A percentile compares a stretch with the other conserved stretches of the same genome.
Evolutionary conservation across 257 asterid genomes (phyloP).

Genomic region (Ballota nigra): DNA sequence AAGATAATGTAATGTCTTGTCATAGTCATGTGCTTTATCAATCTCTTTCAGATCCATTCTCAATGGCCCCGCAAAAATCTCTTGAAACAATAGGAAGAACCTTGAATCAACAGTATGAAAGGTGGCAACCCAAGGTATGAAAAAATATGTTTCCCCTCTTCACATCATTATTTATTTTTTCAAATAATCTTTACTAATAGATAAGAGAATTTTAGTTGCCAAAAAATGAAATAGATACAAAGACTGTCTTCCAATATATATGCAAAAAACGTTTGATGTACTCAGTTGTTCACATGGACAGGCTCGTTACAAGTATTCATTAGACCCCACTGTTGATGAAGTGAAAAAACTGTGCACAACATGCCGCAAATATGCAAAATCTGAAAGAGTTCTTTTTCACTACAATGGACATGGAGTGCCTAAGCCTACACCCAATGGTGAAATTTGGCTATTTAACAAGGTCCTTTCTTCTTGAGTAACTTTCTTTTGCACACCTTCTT

Average conservation of each 20-base stretch:
- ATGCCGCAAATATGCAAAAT: slow-evolving; percentile 91
- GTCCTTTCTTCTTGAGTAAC: slow-evolving; percentile 31
- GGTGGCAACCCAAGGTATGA: slow-evolving; percentile 86
- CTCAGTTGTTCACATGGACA: slow-evolving; percentile 30
- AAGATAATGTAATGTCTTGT: background rate
- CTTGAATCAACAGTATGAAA: slow-evolving; percentile 54
- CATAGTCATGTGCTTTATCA: slow-evolving; percentile 25
- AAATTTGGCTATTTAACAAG: slow-evolving; percentile 97
- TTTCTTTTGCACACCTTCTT: background rate
- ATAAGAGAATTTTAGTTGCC: slow-evolving; percentile 3
- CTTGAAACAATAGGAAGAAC: slow-evolving; percentile 54
- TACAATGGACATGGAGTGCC: slow-evolving; percentile 99
- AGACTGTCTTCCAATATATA: slow-evolving; percentile 14
- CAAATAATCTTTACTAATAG: slow-evolving; percentile 4
- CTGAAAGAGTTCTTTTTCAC: slow-evolving; percentile 96
- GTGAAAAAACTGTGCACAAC: slow-evolving; percentile 90
- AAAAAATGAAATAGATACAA: background rate
- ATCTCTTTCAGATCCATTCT: slow-evolving; percentile 66
- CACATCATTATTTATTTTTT: background rate
- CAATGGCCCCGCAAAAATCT: slow-evolving; percentile 58
- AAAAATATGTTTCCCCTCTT: background rate
- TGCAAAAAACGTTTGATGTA: slow-evolving; percentile 9
- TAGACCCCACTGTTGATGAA: slow-evolving; percentile 97
- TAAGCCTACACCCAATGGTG: slow-evolving; percentile 94
- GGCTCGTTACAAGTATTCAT: slow-evolving; percentile 85